A percentile compares a stretch with the other conserved stretches of the same genome.
These are phyloP conservation scores for Calocera cornea DNA, from an alignment of 768 basidiomycete species.

Conservation along the genomic window DNA sequence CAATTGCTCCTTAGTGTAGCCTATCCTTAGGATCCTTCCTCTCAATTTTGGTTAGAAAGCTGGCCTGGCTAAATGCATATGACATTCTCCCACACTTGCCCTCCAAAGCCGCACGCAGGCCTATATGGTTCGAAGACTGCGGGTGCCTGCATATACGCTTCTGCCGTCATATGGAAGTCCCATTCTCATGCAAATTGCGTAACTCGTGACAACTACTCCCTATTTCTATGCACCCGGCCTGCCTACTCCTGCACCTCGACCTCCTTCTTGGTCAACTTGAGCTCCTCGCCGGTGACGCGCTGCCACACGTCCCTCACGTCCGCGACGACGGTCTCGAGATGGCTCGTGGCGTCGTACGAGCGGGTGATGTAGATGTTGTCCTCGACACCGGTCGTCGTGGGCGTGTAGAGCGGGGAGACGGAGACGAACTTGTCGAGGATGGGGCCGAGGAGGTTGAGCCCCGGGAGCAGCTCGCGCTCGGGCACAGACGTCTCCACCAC, in stretches of 20 bases:
- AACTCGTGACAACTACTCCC: background rate
- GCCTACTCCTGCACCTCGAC: background rate
- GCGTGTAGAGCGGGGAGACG: conserved; percentile 76
- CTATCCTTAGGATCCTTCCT: background rate
- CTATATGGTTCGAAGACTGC: background rate
- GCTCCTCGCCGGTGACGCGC: conserved; percentile 59
- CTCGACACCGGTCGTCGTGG: conserved; percentile 60
- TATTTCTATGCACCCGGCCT: background rate
- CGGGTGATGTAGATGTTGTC: conserved; percentile 97
- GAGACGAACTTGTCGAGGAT: conserved; percentile 96
- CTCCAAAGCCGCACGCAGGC: background rate
- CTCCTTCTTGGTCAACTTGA: conserved; percentile 82
- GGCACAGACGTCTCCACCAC: conserved; percentile 91
- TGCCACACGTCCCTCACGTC: conserved; percentile 96
- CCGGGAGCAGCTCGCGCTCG: conserved; percentile 84
- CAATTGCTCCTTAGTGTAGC: conserved; percentile 5
- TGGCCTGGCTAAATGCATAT: conserved; percentile 2
- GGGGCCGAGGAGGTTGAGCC: conserved; percentile 77
- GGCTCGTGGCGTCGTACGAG: conserved; percentile 95
- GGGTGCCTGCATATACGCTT: background rate
- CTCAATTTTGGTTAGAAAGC: background rate
- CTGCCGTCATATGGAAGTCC: background rate
- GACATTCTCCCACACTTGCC: background rate
- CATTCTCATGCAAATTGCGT: conserved; percentile 5
- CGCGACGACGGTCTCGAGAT: conserved; percentile 97